phyloP scores from a whole-genome alignment of 805 yeast genomes.

The Metschnikowia arizonensis region DNA sequence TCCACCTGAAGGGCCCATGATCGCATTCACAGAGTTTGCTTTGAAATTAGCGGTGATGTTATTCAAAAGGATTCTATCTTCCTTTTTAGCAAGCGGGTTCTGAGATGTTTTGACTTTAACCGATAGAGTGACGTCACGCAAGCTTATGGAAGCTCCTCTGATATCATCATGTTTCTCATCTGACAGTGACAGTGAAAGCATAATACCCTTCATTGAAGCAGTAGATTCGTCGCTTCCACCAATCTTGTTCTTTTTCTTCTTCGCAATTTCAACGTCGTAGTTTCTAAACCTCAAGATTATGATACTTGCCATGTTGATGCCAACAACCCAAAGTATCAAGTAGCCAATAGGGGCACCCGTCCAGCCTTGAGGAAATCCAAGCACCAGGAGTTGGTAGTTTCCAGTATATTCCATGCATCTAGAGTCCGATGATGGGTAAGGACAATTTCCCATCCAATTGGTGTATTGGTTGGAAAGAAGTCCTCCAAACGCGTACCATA shows the following conservation, averaged over 20 bases:
- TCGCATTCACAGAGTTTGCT: slow-evolving; percentile 59
- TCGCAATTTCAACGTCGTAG: slow-evolving; percentile 51
- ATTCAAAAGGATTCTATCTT: slow-evolving; percentile 25
- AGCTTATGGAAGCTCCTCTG: slow-evolving; percentile 13
- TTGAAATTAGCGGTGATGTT: slow-evolving; percentile 49
- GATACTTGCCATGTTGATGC: slow-evolving; percentile 48
- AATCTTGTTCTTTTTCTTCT: slow-evolving; percentile 29
- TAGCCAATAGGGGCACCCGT: slow-evolving; percentile 59
- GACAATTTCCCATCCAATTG: slow-evolving; percentile 57
- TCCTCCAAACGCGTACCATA: slow-evolving; percentile 78
- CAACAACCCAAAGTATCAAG: slow-evolving; percentile 54
- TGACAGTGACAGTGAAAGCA: slow-evolving; percentile 6
- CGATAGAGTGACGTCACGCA: slow-evolving; percentile 11
- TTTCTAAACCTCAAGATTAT: slow-evolving; percentile 45
- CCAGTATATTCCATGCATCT: slow-evolving; percentile 49
- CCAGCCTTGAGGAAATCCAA: slow-evolving; percentile 69
- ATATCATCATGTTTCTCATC: slow-evolving; percentile 8
- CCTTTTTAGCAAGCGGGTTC: slow-evolving; percentile 7
- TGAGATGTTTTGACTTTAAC: slow-evolving; percentile 15
- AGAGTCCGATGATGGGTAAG: slow-evolving; percentile 34
- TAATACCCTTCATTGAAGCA: not conserved
- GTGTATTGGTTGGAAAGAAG: slow-evolving; percentile 62
- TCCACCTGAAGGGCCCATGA: slow-evolving; percentile 80
- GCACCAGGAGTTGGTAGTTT: slow-evolving; percentile 43
- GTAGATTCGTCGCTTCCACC: slow-evolving; percentile 18